A percentile compares a stretch with the other conserved stretches of the same genome.
phyloP scores from a whole-genome alignment of 441 rosid species.

The Mallotus japonicus region DNA sequence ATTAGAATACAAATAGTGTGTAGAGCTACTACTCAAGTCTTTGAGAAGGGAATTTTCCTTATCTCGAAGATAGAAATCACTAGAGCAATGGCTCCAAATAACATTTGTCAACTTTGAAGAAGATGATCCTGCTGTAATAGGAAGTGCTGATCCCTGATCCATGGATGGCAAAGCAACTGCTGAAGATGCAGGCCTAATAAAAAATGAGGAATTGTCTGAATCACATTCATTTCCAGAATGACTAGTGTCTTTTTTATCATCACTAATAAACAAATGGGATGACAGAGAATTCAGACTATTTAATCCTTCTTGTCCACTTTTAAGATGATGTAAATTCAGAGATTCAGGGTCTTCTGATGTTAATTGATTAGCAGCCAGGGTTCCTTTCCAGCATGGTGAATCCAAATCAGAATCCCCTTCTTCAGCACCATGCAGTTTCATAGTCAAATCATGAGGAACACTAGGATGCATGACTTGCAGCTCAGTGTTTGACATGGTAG shows the following conservation, averaged over 20 bases:
- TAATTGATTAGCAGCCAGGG: constrained; percentile 23
- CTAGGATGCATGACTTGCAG: background rate
- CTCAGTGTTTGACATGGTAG: background rate
- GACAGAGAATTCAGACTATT: background rate
- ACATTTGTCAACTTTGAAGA: constrained; percentile 2
- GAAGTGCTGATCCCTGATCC: background rate
- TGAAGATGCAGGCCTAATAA: background rate
- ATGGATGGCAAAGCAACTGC: background rate
- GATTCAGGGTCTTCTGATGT: constrained; percentile 17
- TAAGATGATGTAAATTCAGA: background rate
- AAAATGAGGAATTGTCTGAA: background rate
- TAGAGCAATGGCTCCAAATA: background rate
- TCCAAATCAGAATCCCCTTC: constrained; percentile 42
- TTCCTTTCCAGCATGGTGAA: constrained; percentile 62
- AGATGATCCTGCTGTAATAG: constrained; percentile 5
- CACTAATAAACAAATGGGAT: background rate
- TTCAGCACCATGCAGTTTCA: background rate
- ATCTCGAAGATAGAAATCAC: background rate
- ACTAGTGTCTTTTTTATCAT: background rate
- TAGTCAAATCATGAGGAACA: background rate
- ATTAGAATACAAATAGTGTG: no score
- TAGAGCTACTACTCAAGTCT: background rate
- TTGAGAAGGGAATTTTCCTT: background rate
- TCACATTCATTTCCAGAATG: constrained; percentile 5
- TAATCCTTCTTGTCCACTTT: background rate